phyloP scores from a whole-genome alignment of 2,329 filamentous ascomycete species.

The Trichoderma atroviride region DNA sequence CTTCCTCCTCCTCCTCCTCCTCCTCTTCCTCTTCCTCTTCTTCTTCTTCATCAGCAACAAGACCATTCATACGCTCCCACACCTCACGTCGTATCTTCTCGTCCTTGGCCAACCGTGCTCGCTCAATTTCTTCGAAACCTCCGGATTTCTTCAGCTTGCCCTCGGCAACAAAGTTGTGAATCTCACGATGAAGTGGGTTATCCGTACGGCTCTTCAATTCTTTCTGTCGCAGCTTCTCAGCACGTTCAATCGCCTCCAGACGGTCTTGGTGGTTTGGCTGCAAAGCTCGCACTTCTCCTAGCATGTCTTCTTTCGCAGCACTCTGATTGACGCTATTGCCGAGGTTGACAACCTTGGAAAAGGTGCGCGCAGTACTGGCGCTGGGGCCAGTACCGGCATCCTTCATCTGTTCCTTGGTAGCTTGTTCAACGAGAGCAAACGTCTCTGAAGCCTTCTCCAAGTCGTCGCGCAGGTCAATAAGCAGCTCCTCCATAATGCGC shows the following conservation, averaged over 20 bases:
- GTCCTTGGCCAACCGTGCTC: conserved; percentile 80
- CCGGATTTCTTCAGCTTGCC: conserved; percentile 95
- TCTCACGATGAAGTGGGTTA: conserved; percentile 80
- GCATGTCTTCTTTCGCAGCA: conserved; percentile 85
- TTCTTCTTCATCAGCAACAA: conserved; percentile 48
- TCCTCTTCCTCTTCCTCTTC: conserved; percentile 43
- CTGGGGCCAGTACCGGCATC: conserved; percentile 60
- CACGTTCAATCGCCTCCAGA: conserved; percentile 94
- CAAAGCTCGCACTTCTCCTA: conserved; percentile 90
- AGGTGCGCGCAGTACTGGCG: conserved; percentile 56
- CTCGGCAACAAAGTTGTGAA: conserved; percentile 82
- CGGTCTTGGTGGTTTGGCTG: conserved; percentile 93
- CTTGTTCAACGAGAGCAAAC: conserved; percentile 92
- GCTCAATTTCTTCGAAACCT: conserved; percentile 90
- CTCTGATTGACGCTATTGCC: conserved; percentile 67
- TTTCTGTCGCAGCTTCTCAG: conserved; percentile 86
- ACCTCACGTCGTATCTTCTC: conserved; percentile 82
- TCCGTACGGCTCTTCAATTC: conserved; percentile 79
- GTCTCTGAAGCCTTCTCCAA: conserved; percentile 92
- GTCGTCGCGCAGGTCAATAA: conserved; percentile 90
- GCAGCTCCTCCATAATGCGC: conserved; percentile 93
- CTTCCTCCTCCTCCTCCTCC: conserved; percentile 32
- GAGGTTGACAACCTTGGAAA: conserved; percentile 59
- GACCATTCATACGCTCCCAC: conserved; percentile 67
- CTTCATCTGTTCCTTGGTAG: conserved; percentile 96